Evolutionary conservation across 345 rosid genomes (phyloP), one percentile per base, ranked within the genome.

Genomic region (Hibiscus tridactylites): DNA sequence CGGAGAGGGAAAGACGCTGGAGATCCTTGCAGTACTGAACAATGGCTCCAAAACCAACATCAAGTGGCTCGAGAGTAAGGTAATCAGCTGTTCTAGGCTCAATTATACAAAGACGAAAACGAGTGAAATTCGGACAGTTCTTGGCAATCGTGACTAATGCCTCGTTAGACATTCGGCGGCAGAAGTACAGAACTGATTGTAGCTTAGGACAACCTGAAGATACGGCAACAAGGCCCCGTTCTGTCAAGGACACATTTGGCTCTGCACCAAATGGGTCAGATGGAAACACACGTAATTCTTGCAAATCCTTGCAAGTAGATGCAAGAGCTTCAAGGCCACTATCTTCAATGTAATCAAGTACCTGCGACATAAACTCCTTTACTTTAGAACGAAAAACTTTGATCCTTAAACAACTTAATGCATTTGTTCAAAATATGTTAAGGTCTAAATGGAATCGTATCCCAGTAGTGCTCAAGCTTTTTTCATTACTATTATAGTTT

Each of bases 11-110:
- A 33, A 95, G 92, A 3, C 97, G 88, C 65, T 63, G 81, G 69
- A 95, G 97, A 77, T 82, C 90, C 81, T 86, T 92, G 86, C 96
- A 92, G 66, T 88, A 83, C 73, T 88, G 79, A 65, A 86, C 97
- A 78, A 95, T 89, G 71, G 97, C 97, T 70, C 92, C 97, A 75
- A 95, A 95, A 70, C 99, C 99, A 72, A 75, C 82, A 79, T 95
- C 99, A 10, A 95, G 91, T 58, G 99, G 92, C 87, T 90, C 78
- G 16, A 33, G 79, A 61, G 97, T 92, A 71, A 80, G 33, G 76
- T 90, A 88, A 82, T 95, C 99, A 19, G 90, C 90, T 17, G 82
- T 75, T 37, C 52, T 83, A 15, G 99, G 97, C 63, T 90, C 93
- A 46, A 95, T 90, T 56, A 92, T 91, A 69, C 96, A 89, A 69